Evolutionary conservation across 805 yeast genomes (phyloP).

Genomic region (Wickerhamiella azyma): DNA sequence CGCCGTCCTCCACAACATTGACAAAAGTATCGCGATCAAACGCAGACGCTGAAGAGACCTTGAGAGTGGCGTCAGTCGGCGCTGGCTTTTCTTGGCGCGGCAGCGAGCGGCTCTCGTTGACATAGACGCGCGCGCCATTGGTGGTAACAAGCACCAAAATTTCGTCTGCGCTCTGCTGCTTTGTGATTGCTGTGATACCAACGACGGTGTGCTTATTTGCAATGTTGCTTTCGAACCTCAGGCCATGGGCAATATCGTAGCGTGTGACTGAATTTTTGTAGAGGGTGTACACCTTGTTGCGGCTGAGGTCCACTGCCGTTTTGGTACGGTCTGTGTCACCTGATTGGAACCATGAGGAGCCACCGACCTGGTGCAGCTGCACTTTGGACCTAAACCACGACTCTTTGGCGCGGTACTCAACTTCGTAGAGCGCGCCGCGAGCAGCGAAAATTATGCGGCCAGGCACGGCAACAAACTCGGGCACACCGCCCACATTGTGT

Average conservation of each 20-base stretch:
- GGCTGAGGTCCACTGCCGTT: conserved; percentile 62
- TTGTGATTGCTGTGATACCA: conserved; percentile 13
- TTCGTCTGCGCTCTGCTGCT: conserved; percentile 1
- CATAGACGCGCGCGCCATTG: conserved; percentile 17
- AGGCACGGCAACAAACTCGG: conserved; percentile 40
- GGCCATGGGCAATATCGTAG: conserved; percentile 3
- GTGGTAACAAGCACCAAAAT: conserved; percentile 15
- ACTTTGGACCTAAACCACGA: conserved; percentile 80
- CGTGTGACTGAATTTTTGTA: background rate
- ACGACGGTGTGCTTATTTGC: conserved; percentile 9
- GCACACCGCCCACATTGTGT: background rate
- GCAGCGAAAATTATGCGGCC: conserved; percentile 79
- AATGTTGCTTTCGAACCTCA: background rate
- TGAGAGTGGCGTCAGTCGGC: background rate
- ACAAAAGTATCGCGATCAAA: conserved; percentile 41
- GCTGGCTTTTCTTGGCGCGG: background rate
- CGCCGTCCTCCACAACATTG: conserved; percentile 23
- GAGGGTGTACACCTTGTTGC: conserved; percentile 66
- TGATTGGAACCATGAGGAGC: conserved; percentile 20
- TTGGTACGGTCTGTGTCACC: conserved; percentile 35
- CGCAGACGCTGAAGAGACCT: background rate
- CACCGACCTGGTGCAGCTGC: conserved; percentile 22
- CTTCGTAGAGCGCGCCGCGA: conserved; percentile 73
- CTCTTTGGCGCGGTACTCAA: conserved; percentile 68
- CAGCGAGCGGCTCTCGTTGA: conserved; percentile 8